phyloP scores from a whole-genome alignment of 306 rosid species.

The Coriaria nepalensis region DNA sequence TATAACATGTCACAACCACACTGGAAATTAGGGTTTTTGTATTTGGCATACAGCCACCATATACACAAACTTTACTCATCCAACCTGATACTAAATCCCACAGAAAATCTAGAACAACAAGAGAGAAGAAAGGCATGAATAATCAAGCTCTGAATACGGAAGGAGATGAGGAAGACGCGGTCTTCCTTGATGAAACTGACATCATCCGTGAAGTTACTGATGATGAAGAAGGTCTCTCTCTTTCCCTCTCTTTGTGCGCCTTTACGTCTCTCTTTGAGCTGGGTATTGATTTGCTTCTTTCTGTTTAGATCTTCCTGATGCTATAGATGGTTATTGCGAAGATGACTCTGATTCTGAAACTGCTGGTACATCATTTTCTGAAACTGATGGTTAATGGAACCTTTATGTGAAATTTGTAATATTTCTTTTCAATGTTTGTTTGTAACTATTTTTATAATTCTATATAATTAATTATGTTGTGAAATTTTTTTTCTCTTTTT shows the following conservation, averaged over 20 bases:
- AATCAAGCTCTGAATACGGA: slow-evolving; percentile 17
- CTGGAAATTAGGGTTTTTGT: no score
- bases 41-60: no score
- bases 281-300: not conserved
- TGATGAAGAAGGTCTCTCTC: slow-evolving; percentile 34
- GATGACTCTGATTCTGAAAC: slow-evolving; percentile 20
- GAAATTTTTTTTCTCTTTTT: slow-evolving; percentile 4
- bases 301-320: slow-evolving; percentile 42
- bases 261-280: not conserved
- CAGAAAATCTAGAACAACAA: no score
- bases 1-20: no score
- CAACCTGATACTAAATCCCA: no score
- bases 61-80: no score
- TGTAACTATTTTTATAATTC: not conserved
- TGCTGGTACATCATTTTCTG: slow-evolving; percentile 18
- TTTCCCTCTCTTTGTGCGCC: not conserved
- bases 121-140: slow-evolving; percentile 21
- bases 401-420: not conserved
- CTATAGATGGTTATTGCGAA: slow-evolving; percentile 24
- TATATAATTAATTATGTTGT: not conserved
- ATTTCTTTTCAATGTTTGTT: not conserved
- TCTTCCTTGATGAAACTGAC: slow-evolving; percentile 35
- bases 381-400: not conserved
- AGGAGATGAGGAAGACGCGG: slow-evolving; percentile 31
- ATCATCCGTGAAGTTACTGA: slow-evolving; percentile 22